Percentiles rank a stretch among this genome's conserved stretches.
phyloP scores from a whole-genome alignment of 1,284 basidiomycete species.

The Ganoderma meredithae region DNA sequence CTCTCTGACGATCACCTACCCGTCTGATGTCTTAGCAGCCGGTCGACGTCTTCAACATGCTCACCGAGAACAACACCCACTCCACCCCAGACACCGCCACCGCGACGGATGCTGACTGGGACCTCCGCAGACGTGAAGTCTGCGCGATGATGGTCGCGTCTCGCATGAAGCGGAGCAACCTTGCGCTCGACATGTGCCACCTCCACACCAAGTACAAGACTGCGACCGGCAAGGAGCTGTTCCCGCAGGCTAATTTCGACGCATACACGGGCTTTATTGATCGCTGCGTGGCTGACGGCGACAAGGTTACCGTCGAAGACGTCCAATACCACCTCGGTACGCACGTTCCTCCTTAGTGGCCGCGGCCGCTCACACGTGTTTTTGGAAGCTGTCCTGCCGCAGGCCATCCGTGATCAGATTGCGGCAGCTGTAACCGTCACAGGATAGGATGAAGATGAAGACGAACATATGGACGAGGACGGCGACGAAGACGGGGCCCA shows the following conservation, averaged over 20 bases:
- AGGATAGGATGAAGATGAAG: constrained; percentile 32
- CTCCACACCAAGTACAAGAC: background rate
- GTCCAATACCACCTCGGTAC: background rate
- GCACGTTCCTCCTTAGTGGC: background rate
- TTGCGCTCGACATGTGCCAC: background rate
- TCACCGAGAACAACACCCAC: background rate
- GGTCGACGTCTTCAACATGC: background rate
- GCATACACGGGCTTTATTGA: background rate
- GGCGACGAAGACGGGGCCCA: background rate
- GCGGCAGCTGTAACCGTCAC: background rate
- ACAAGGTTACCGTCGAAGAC: too few relatives aligned
- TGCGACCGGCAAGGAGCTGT: background rate
- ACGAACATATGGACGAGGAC: background rate
- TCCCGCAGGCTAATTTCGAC: background rate
- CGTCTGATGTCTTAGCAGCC: background rate
- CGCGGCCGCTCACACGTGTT: background rate
- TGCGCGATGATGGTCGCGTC: background rate
- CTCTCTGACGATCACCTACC: background rate
- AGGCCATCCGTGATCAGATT: background rate
- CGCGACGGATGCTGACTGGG: background rate
- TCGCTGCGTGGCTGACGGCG: background rate
- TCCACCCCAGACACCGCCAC: background rate
- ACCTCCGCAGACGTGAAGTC: background rate
- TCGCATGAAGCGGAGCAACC: background rate
- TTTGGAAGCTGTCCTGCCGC: background rate